Evolutionary conservation across 2,329 filamentous ascomycete genomes (phyloP).

Genomic region (Camillea tinctor): DNA sequence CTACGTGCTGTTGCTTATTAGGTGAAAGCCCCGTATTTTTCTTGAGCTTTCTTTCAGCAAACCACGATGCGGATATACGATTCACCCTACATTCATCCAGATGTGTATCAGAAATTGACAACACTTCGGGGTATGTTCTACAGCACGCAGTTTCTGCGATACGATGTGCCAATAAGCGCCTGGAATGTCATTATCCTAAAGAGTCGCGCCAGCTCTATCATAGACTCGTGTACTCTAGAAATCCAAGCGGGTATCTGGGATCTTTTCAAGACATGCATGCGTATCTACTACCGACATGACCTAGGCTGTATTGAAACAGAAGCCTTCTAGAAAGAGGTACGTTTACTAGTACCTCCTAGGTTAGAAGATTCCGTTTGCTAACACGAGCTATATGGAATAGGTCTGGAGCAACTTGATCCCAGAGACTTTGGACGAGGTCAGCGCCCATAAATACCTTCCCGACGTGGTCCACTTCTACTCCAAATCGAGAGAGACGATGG

Average conservation of each 20-base stretch:
- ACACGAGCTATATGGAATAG: not conserved
- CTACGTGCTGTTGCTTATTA: no score
- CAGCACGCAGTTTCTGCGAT: constrained; percentile 6
- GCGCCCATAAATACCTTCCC: not conserved
- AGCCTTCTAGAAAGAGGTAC: not conserved
- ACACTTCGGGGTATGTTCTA: constrained; percentile 3
- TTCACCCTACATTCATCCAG: not conserved
- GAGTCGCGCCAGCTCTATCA: not conserved
- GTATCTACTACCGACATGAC: not conserved
- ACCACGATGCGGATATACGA: not conserved
- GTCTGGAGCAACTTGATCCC: not conserved
- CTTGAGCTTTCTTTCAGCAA: no score
- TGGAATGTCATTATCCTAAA: constrained; percentile 9
- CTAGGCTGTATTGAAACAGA: not conserved
- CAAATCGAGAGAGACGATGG: not conserved
- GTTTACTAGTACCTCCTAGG: not conserved
- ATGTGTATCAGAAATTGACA: not conserved
- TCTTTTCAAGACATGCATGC: not conserved
- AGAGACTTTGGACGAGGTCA: not conserved
- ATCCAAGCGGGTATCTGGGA: not conserved
- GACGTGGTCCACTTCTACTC: not conserved
- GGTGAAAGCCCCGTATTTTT: not conserved
- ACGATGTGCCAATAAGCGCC: constrained; percentile 1
- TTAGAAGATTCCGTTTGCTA: no score
- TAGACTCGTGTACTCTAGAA: not conserved